These are phyloP conservation scores for Fusarium phyllophilum DNA, from an alignment of 2,329 filamentous ascomycete genomes.

Conservation along the genomic window DNA sequence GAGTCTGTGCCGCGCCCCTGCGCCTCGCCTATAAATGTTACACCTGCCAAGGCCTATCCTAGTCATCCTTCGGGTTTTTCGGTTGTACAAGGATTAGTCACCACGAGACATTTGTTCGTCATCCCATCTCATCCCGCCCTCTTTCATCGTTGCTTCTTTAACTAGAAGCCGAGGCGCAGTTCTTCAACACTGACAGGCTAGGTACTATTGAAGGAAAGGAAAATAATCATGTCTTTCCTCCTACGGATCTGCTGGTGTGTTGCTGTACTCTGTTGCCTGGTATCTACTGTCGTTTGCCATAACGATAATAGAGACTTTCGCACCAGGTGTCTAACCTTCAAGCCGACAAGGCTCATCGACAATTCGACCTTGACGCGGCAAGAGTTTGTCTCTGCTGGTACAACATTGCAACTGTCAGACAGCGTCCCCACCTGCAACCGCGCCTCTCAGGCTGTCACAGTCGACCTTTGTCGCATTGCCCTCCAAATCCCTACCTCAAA, in stretches of 20 bases:
- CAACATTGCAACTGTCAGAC: neutral
- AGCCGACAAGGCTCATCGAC: neutral
- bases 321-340: neutral
- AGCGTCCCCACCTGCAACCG: constrained; percentile 23
- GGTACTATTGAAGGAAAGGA: neutral
- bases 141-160: neutral
- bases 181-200: neutral
- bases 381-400: constrained; percentile 3
- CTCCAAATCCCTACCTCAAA: constrained; percentile 19
- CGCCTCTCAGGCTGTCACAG: neutral
- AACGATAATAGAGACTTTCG: neutral
- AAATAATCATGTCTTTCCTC: neutral
- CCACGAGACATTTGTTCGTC: neutral
- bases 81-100: neutral
- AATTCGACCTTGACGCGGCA: constrained; percentile 23
- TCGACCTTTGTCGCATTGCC: constrained; percentile 11
- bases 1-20: neutral
- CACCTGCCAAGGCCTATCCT: neutral
- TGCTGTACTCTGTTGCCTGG: neutral
- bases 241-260: neutral
- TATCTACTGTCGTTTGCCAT: neutral
- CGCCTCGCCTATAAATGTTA: neutral
- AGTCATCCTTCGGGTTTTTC: neutral
- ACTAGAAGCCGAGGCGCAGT: neutral
- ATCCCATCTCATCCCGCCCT: neutral